Evolutionary conservation across 805 yeast genomes (phyloP), one percentile per base, ranked within the genome.

Genomic region (Yamadazyma sp.): DNA sequence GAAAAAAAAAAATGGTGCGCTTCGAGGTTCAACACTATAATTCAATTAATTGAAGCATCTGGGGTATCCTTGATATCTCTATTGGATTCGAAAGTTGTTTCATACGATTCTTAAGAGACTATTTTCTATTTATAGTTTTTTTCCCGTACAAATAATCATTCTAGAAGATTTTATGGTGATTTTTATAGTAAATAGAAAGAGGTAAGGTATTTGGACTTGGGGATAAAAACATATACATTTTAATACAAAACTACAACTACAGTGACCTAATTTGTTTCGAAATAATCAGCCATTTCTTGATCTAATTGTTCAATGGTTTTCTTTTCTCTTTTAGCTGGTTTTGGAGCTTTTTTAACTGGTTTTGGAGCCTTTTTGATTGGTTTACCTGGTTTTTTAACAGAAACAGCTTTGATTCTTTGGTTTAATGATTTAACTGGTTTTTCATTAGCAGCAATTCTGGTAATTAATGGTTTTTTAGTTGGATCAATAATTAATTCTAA

Each of bases 241-340:
- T 10, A 20, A 20, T 20, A 20, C 23, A 20, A 7, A 20, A 10
- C 9, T 7, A 7, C 10, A 26, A n/a, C 27, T 25, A 11, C 10
- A 21, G 14, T 11, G 4, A 9, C 23, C 23, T 35, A 49, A 30
- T 43, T 69, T n/a, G n/a, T n/a, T 44, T 78, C 80, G 52, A 91
- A 89, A 69, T 91, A 91, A 58, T 89, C 98, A 44, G 88, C 84
- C 98, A 93, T 91, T 70, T 91, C 98, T 59, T 89, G 95, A 66
- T 93, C 98, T 57, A 91, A 78, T 66, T 93, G 91, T 61, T 86
- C 98, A 45, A 85, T 73, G 35, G 95, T 80, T 76, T 88, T 88
- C 64, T 71, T 70, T 44, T 59, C 62, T 44, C 60, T 70, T 53
- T 62, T 65, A 31, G 59, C 60, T 30, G 63, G 55, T 46, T 58